phyloP scores from a whole-genome alignment of 305 asterid species.

The Ilex paraguariensis region DNA sequence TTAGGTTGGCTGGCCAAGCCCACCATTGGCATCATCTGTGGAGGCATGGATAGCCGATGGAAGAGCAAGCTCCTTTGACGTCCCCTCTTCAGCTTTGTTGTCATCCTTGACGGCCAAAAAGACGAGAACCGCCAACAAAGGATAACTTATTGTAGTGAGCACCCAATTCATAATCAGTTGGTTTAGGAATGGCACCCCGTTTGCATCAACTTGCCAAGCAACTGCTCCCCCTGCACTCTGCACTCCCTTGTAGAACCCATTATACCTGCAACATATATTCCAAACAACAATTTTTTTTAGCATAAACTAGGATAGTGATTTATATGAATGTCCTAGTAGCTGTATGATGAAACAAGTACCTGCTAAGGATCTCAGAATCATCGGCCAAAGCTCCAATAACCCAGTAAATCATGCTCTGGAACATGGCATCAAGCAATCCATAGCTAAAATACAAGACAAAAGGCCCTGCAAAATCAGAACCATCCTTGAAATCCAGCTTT shows the following conservation, averaged over 20 bases:
- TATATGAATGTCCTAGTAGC: no score
- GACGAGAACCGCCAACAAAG: slow-evolving; percentile 58
- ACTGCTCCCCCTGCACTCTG: slow-evolving; percentile 97
- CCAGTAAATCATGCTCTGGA: background rate
- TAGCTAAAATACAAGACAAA: background rate
- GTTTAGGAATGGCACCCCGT: slow-evolving; percentile 43
- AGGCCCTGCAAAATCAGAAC: background rate
- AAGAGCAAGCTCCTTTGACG: slow-evolving; percentile 26
- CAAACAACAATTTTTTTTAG: background rate
- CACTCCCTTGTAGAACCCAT: slow-evolving; percentile 94
- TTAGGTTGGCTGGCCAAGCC: slow-evolving; percentile 7
- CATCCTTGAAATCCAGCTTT: background rate
- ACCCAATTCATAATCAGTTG: slow-evolving; percentile 64
- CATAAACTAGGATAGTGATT: no score
- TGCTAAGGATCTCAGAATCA: background rate
- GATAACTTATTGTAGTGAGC: slow-evolving; percentile 69
- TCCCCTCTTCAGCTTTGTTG: slow-evolving; percentile 29
- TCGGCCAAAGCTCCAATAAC: background rate
- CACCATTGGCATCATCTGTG: slow-evolving; percentile 20
- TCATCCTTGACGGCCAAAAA: slow-evolving; percentile 72
- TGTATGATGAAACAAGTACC: background rate
- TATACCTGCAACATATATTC: slow-evolving; percentile 38
- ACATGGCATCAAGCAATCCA: background rate
- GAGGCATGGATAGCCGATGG: slow-evolving; percentile 27
- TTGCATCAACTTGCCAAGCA: slow-evolving; percentile 91